Evolutionary conservation across 2,329 filamentous ascomycete species (phyloP).

Genomic region (Akanthomyces uredinophilus): DNA sequence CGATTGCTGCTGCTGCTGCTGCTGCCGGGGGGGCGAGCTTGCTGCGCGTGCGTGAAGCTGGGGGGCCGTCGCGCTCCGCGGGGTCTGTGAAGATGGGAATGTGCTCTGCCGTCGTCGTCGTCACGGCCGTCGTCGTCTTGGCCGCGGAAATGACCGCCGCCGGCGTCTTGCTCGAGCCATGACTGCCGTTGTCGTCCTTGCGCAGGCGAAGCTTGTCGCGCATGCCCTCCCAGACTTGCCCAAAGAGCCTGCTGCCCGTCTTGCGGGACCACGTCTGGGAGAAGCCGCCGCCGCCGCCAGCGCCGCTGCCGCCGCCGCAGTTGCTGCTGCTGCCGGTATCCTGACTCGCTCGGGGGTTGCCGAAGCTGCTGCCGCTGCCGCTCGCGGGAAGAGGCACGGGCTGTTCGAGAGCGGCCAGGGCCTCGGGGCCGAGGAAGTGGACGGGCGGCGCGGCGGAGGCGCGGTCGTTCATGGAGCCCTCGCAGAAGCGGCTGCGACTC

Average conservation of each 20-base stretch:
- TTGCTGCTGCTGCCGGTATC: constrained; percentile 14
- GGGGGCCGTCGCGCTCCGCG: not conserved
- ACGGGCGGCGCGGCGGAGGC: constrained; percentile 65
- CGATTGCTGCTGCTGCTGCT: constrained; percentile 10
- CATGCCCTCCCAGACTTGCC: constrained; percentile 36
- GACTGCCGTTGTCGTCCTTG: constrained; percentile 20
- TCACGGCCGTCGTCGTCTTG: constrained; percentile 11
- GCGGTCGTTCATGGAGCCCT: constrained; percentile 84
- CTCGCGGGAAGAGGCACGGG: constrained; percentile 17
- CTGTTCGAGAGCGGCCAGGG: constrained; percentile 27
- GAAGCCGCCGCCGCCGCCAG: not conserved
- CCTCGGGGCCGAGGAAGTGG: constrained; percentile 52
- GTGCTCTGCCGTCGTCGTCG: not conserved
- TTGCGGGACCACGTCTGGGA: not conserved
- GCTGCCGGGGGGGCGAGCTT: constrained; percentile 14
- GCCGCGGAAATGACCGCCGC: not conserved
- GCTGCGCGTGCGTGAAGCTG: constrained; percentile 12
- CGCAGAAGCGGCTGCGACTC: constrained; percentile 56
- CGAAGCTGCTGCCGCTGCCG: constrained; percentile 10
- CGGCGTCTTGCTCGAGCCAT: constrained; percentile 13
- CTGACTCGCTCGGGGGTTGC: not conserved
- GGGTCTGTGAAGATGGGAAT: constrained; percentile 2
- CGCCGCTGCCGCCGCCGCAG: no score
- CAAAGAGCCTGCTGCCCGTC: constrained; percentile 24
- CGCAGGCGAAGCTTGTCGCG: constrained; percentile 28